These are phyloP conservation scores for Dissophora ornata DNA, from an alignment of 192 early-diverging fungal species.

Conservation along the genomic window DNA sequence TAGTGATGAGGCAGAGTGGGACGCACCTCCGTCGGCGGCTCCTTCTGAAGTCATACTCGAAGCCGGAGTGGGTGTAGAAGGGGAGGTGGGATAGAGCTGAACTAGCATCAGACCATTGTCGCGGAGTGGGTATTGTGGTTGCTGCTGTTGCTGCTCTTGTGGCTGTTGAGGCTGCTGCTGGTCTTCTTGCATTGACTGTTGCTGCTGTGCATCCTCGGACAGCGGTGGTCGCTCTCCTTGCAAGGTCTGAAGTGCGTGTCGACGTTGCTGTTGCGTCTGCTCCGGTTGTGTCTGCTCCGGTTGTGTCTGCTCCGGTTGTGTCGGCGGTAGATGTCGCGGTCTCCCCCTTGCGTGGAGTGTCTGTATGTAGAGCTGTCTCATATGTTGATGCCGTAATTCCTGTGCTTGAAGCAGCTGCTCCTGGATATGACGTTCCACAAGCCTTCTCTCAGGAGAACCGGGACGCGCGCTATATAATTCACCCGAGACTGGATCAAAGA, in stretches of 20 bases:
- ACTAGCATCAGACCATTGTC: slow-evolving; percentile 38
- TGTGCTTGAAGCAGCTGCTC: slow-evolving; percentile 10
- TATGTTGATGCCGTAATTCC: slow-evolving; percentile 25
- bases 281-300: too few relatives aligned
- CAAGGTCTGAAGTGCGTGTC: too few relatives aligned
- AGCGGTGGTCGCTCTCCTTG: slow-evolving; percentile 5
- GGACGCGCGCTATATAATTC: not conserved
- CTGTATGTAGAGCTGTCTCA: slow-evolving; percentile 36
- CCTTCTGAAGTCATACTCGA: not conserved
- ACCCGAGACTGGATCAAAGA: not conserved
- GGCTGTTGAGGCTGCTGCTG: not conserved
- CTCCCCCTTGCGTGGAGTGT: slow-evolving; percentile 9
- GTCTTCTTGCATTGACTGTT: too few relatives aligned
- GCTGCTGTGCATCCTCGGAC: slow-evolving; percentile 27
- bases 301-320: slow-evolving; percentile 8
- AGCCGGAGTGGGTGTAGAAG: slow-evolving; percentile 2
- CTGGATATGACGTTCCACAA: slow-evolving; percentile 10
- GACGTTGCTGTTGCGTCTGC: too few relatives aligned
- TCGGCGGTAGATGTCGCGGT: not conserved
- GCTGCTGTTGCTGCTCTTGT: slow-evolving; percentile 1
- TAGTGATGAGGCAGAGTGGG: not conserved
- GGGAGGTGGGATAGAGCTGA: slow-evolving; percentile 12
- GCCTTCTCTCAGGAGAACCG: not conserved
- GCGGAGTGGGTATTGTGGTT: slow-evolving; percentile 16
- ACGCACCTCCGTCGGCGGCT: not conserved